Conservation (phyloP, 202 grass and related monocot species). For the Zoysia matrella region DNA sequence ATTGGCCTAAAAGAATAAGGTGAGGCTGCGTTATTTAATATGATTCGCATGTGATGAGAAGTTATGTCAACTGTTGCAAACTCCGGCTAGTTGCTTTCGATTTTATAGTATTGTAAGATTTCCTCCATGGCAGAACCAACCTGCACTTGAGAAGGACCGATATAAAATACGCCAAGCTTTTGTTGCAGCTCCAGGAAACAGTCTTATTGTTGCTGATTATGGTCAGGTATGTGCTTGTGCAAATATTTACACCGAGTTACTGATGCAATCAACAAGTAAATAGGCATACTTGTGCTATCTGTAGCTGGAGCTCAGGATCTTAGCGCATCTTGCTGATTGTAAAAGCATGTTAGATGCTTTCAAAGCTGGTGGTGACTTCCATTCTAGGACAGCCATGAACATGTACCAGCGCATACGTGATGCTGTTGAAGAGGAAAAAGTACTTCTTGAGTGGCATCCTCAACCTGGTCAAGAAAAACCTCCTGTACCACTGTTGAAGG, state of each 20-base stretch:
- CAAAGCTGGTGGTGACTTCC: conserved; percentile 47
- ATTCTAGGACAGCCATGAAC: no score
- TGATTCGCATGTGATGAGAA: conserved; percentile 4
- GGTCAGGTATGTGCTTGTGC: conserved; percentile 69
- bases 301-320: conserved; percentile 95
- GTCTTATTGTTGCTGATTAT: conserved; percentile 99
- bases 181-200: conserved; percentile 84
- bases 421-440: conserved; percentile 33
- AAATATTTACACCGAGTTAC: not conserved
- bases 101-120: conserved; percentile 27
- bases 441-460: conserved; percentile 97
- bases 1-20: not conserved
- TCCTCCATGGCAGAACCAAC: conserved; percentile 76
- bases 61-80: conserved; percentile 12
- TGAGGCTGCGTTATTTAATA: conserved; percentile 30
- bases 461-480: conserved; percentile 86
- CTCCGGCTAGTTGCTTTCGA: conserved; percentile 28
- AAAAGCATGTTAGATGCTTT: conserved; percentile 97
- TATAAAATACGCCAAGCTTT: conserved; percentile 99
- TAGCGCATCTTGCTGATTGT: conserved; percentile 91
- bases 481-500: conserved; percentile 89
- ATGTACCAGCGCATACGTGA: no score
- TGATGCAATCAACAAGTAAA: conserved; percentile 24
- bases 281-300: conserved; percentile 19
- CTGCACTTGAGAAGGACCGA: conserved; percentile 86